Evolutionary conservation across 1,284 basidiomycete species (phyloP), one percentile per base, ranked within the genome.

Genomic region (Moesziomyces parantarcticus): DNA sequence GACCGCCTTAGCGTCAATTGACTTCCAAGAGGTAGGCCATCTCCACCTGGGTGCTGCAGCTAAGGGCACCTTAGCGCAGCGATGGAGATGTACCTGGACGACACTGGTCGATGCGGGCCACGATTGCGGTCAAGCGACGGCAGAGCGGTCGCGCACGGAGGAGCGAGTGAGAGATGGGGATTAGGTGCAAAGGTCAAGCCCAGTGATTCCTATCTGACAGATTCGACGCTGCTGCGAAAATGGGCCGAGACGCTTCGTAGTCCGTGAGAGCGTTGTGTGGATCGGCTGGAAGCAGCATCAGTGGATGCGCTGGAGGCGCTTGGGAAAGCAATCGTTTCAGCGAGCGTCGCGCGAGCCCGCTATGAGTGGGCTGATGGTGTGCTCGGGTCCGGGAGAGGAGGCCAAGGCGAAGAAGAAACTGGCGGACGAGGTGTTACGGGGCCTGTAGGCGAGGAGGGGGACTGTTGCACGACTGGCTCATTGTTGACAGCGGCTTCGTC

Each of bases 1-100:
- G 88, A 3, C 94, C 94, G 2, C 92, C 92, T 45, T 87, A 87
- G 11, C 91, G 88, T 94, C 95, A 97, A 81, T 94, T 94, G 40
- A 89, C 89, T 82, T 92, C 80, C 56, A 91, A 92, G 18, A 89
- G 87, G 81, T 92, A 93, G 5, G 90, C 90, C 44, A 88, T 85
- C 80, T 90, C 91, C 86, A 94, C 97, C 80, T 92, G 89, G 56
- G 86, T 85, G 57, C 88, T 88, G 82, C 89, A 91, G 7, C 89
- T 90, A 89, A 88, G 11, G 76, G 71, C 59, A 75, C 11, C 42
- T 61, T 74, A 36, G 60, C 64, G 7, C 61, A 68, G 40, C 64
- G 64, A 43, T 61, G 55, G 34, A 54, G 65, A 9, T 61, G 65
- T n/a, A 50, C 22, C n/a, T 58, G 58, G 9, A 51, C 47, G n/a